A percentile compares a stretch with the other conserved stretches of the same genome.
Evolutionary conservation across 495 filamentous ascomycete species (phyloP).

Genomic region (Articulospora tetracladia): DNA sequence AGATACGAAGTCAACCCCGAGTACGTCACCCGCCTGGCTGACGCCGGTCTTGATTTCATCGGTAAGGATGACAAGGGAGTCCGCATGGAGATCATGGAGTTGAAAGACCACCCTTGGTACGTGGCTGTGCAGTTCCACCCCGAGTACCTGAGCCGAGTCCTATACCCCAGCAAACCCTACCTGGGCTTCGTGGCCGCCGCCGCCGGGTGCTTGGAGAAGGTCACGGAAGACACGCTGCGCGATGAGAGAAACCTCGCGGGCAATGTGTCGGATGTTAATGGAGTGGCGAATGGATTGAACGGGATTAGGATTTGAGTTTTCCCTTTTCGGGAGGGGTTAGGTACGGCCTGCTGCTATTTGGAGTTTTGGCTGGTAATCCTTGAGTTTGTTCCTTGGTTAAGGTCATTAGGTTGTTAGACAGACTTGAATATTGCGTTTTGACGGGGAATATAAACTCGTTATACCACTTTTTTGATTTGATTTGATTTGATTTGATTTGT

Average conservation of each 20-base stretch:
- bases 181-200: constrained; percentile 83
- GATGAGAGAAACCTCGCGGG: neutral
- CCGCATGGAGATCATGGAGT: constrained; percentile 89
- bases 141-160: constrained; percentile 71
- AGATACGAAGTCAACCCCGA: constrained; percentile 75
- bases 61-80: constrained; percentile 80
- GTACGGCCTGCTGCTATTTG: too few species aligned
- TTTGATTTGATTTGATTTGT: too few species aligned
- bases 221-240: constrained; percentile 24
- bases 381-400: too few species aligned
- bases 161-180: constrained; percentile 73
- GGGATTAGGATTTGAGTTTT: constrained; percentile 7
- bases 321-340: too few species aligned
- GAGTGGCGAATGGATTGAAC: constrained; percentile 7
- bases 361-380: too few species aligned
- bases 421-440: too few species aligned
- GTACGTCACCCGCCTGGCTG: constrained; percentile 54
- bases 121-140: constrained; percentile 90
- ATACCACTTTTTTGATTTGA: too few species aligned
- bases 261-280: neutral
- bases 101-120: constrained; percentile 87
- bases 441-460: too few species aligned
- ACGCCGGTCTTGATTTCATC: constrained; percentile 58
- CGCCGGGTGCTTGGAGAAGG: constrained; percentile 52
- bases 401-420: too few species aligned